These are phyloP conservation scores for Candida quercuum DNA, from an alignment of 805 yeast species.

Conservation along the genomic window DNA sequence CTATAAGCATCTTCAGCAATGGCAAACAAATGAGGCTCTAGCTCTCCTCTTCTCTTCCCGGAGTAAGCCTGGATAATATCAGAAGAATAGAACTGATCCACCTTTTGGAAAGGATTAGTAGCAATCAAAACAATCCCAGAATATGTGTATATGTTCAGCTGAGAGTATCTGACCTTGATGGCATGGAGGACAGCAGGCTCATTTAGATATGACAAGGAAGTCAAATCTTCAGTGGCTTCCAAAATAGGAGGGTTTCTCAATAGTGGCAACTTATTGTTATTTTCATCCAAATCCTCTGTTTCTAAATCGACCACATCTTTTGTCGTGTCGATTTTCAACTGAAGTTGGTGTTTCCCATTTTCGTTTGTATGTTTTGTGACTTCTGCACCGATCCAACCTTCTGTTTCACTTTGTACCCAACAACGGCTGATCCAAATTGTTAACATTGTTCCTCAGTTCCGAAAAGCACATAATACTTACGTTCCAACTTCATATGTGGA, in stretches of 20 bases:
- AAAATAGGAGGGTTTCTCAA: constrained; percentile 87
- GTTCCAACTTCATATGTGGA: constrained; percentile 50
- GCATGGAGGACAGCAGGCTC: constrained; percentile 97
- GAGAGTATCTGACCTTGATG: constrained; percentile 82
- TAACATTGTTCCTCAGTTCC: constrained; percentile 22
- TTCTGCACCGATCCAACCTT: constrained; percentile 72
- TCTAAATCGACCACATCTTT: constrained; percentile 41
- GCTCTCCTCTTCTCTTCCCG: constrained; percentile 87
- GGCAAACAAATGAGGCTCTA: constrained; percentile 95
- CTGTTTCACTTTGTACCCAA: constrained; percentile 67
- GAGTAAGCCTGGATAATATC: constrained; percentile 94
- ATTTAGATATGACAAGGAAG: constrained; percentile 84
- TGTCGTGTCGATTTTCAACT: constrained; percentile 48
- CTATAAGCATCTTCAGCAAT: constrained; percentile 97
- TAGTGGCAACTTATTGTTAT: constrained; percentile 54
- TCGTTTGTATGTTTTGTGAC: constrained; percentile 41
- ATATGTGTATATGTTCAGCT: constrained; percentile 88
- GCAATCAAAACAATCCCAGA: constrained; percentile 97
- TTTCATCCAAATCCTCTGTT: constrained; percentile 30
- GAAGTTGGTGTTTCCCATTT: constrained; percentile 42
- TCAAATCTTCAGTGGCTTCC: constrained; percentile 92
- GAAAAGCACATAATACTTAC: constrained; percentile 28
- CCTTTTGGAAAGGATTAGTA: constrained; percentile 89
- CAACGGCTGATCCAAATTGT: constrained; percentile 47
- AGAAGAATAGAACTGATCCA: constrained; percentile 84